These are phyloP conservation scores for Lachancea lanzarotensis DNA, from an alignment of 805 yeast genomes.

Conservation along the genomic window DNA sequence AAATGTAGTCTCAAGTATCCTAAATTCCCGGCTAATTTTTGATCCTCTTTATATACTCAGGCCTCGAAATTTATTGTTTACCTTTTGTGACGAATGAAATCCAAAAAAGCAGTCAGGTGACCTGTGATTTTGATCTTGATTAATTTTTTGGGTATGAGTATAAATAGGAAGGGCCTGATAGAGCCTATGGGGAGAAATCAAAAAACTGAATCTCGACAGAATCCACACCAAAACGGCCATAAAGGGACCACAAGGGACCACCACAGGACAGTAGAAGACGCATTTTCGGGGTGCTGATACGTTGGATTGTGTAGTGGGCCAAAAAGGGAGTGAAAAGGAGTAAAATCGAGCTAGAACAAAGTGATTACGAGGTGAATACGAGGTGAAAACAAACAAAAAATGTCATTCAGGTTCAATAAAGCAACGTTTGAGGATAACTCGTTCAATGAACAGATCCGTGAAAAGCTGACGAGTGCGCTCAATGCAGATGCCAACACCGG, in stretches of 20 bases:
- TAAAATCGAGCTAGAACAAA: neutral
- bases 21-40: too few relatives aligned
- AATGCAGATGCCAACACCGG: constrained; percentile 12
- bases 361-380: too few relatives aligned
- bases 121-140: too few relatives aligned
- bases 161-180: too few relatives aligned
- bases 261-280: neutral
- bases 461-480: constrained; percentile 24
- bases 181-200: too few relatives aligned
- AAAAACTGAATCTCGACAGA: too few relatives aligned
- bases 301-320: neutral
- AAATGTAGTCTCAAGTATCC: too few relatives aligned
- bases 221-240: neutral
- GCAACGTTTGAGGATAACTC: constrained; percentile 26
- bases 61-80: too few relatives aligned
- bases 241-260: neutral
- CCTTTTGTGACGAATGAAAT: too few relatives aligned
- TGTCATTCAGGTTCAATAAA: constrained; percentile 31
- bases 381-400: constrained; percentile 4
- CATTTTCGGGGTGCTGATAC: neutral
- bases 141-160: too few relatives aligned
- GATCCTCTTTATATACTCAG: too few relatives aligned
- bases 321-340: neutral
- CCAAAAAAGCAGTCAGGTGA: too few relatives aligned
- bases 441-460: constrained; percentile 26